phyloP scores from a whole-genome alignment of 768 basidiomycete species.

The Leucosporidium yakuticum region DNA sequence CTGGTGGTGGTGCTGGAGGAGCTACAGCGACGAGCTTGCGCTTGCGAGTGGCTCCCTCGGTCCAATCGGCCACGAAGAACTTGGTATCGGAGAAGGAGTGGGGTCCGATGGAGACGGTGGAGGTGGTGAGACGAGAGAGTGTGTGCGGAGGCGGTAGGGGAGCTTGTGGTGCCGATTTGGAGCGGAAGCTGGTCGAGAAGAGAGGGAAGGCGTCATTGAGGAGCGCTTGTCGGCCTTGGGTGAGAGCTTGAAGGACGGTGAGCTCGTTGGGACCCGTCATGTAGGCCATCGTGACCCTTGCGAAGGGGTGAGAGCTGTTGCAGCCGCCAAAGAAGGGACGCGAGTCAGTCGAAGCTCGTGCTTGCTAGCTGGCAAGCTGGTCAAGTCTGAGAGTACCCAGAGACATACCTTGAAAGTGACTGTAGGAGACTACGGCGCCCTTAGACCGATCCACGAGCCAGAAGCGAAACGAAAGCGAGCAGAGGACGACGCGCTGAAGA shows the following conservation, averaged over 20 bases:
- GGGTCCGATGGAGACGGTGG: constrained; percentile 22
- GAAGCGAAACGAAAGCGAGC: too few relatives aligned
- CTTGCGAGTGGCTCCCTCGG: background rate
- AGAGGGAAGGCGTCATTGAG: background rate
- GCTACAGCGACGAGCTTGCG: background rate
- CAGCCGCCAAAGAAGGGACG: too few relatives aligned
- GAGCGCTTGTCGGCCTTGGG: background rate
- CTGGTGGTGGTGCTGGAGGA: constrained; percentile 1
- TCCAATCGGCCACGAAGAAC: constrained; percentile 22
- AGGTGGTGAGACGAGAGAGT: constrained; percentile 7
- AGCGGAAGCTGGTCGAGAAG: constrained; percentile 1
- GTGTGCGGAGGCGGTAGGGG: constrained; percentile 16
- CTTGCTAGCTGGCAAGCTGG: too few relatives aligned
- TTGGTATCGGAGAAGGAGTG: constrained; percentile 16
- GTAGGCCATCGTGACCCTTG: too few relatives aligned
- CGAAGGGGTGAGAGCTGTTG: too few relatives aligned
- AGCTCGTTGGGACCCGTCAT: background rate
- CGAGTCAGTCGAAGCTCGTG: too few relatives aligned
- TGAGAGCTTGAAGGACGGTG: background rate
- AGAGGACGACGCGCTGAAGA: too few relatives aligned
- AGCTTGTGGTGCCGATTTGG: constrained; percentile 4
- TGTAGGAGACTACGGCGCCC: too few relatives aligned
- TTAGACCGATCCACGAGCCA: too few relatives aligned
- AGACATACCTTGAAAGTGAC: too few relatives aligned
- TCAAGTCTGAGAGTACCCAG: too few relatives aligned